Conservation (phyloP, 768 basidiomycete species). For the Butyriboletus loyo region DNA sequence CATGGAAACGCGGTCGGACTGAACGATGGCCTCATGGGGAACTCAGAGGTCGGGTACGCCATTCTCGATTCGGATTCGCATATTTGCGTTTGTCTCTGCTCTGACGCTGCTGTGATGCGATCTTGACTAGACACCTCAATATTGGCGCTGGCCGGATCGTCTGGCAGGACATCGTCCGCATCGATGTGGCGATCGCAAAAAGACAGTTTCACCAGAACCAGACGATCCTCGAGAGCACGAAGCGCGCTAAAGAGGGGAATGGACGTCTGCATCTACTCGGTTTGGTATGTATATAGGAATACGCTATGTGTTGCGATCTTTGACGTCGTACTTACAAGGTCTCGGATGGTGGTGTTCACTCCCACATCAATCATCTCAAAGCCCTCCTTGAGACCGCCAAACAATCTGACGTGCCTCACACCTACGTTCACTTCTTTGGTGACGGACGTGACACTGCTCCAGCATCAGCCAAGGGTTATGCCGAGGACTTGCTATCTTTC, state of each 20-base stretch:
- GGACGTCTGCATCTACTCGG: conserved; percentile 89
- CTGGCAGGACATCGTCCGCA: conserved; percentile 97
- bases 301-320: not conserved
- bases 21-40: conserved; percentile 94
- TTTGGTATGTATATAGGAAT: conserved; percentile 49
- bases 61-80: not conserved
- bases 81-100: not conserved
- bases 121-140: conserved; percentile 74
- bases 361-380: conserved; percentile 86
- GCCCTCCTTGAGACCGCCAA: conserved; percentile 91
- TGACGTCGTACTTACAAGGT: conserved; percentile 44
- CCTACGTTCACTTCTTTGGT: conserved; percentile 91
- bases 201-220: conserved; percentile 78
- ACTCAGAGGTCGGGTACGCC: conserved; percentile 93
- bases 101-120: not conserved
- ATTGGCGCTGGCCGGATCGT: conserved; percentile 93
- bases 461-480: conserved; percentile 73
- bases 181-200: conserved; percentile 91
- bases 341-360: conserved; percentile 97
- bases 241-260: conserved; percentile 77
- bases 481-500: conserved; percentile 73
- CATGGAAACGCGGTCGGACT: conserved; percentile 92
- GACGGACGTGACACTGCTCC: conserved; percentile 96
- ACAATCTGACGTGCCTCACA: conserved; percentile 78
- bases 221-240: conserved; percentile 66